These are phyloP conservation scores for Candida taoyuanica DNA, from an alignment of 805 yeast genomes.

Conservation along the genomic window DNA sequence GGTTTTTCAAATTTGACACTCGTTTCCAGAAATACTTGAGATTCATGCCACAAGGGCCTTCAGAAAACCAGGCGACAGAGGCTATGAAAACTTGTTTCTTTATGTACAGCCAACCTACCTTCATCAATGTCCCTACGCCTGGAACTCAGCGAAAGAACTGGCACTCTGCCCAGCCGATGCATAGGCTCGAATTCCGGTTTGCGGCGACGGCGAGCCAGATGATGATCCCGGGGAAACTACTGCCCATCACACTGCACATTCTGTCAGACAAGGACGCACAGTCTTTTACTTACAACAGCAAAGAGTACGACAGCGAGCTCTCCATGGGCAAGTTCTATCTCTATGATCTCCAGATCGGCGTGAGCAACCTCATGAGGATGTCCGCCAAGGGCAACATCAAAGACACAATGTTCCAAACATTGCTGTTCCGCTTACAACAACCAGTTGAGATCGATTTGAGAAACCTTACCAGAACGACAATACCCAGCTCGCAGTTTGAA, in stretches of 20 bases:
- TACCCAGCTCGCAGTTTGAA: slow-evolving; percentile 3
- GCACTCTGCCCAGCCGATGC: neutral
- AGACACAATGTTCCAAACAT: neutral
- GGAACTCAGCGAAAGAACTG: slow-evolving; percentile 1
- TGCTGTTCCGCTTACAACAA: neutral
- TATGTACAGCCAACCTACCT: neutral
- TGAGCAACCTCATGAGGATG: neutral
- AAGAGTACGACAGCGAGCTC: slow-evolving; percentile 1
- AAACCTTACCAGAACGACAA: neutral
- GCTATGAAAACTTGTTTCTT: slow-evolving; percentile 7
- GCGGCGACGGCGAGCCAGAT: slow-evolving; percentile 9
- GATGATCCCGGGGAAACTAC: slow-evolving; percentile 8
- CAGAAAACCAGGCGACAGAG: slow-evolving; percentile 2
- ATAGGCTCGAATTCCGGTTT: slow-evolving; percentile 1
- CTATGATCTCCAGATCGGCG: neutral
- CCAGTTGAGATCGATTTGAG: slow-evolving; percentile 5
- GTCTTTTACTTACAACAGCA: slow-evolving; percentile 4
- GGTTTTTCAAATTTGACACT: slow-evolving; percentile 10
- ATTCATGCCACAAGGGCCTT: slow-evolving; percentile 10
- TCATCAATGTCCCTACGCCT: slow-evolving; percentile 3
- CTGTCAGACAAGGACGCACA: slow-evolving; percentile 6
- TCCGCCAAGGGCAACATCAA: neutral
- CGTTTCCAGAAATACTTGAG: slow-evolving; percentile 7
- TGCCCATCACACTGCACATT: slow-evolving; percentile 7
- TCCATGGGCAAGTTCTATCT: slow-evolving; percentile 3